Percentiles rank a stretch among this genome's conserved stretches.
Conservation (phyloP, 331 rosid genomes). For the Ulmus americana region DNA sequence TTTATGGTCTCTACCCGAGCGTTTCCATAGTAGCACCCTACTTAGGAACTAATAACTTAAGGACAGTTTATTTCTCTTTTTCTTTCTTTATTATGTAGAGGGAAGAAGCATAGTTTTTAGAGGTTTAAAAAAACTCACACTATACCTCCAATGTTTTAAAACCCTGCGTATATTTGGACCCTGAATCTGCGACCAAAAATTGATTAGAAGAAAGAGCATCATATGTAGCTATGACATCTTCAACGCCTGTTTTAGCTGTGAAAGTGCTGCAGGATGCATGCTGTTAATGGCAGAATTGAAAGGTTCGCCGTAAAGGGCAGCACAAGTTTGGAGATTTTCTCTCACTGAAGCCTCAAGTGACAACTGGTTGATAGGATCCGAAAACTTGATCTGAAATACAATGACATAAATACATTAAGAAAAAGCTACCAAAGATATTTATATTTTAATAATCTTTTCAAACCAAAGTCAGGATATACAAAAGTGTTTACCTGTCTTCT, state of each 20-base stretch:
- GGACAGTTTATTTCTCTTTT: background rate
- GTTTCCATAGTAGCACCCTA: too few relatives aligned
- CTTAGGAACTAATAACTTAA: too few relatives aligned
- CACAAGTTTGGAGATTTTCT: conserved; percentile 85
- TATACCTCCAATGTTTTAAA: conserved; percentile 1
- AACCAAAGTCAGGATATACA: conserved; percentile 12
- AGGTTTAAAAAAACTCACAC: conserved; percentile 21
- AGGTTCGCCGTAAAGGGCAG: conserved; percentile 83
- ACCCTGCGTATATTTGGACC: background rate
- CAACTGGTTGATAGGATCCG: conserved; percentile 75
- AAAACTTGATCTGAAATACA: conserved; percentile 57
- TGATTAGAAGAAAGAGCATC: background rate
- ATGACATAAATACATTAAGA: conserved; percentile 28
- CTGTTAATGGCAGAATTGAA: conserved; percentile 67
- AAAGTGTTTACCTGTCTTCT: conserved; percentile 68
- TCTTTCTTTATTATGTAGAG: background rate
- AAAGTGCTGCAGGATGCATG: conserved; percentile 82
- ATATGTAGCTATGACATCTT: conserved; percentile 54
- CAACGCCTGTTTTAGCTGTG: conserved; percentile 82
- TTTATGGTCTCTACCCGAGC: too few relatives aligned
- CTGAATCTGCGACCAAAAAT: background rate
- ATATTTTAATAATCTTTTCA: conserved; percentile 14
- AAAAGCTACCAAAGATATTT: conserved; percentile 1
- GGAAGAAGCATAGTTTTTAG: background rate
- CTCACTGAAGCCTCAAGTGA: conserved; percentile 74